Evolutionary conservation across 305 asterid genomes (phyloP).

Genomic region (Withania somnifera): DNA sequence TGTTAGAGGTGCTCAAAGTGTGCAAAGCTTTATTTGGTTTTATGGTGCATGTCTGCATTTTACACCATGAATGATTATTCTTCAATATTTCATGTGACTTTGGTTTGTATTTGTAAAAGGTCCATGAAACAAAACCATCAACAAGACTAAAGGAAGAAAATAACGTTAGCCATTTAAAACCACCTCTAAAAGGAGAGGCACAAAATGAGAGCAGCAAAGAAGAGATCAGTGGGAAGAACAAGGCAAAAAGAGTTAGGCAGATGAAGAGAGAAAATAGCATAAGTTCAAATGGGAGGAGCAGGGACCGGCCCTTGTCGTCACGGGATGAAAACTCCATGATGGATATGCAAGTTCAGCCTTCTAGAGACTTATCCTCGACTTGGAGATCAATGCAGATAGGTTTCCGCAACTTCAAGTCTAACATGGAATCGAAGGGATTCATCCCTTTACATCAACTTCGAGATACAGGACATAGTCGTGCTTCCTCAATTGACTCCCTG

Average conservation of each 20-base stretch:
- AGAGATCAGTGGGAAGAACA: conserved; percentile 15
- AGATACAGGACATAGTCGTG: conserved; percentile 17
- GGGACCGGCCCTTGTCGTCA: conserved; percentile 4
- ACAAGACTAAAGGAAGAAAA: conserved; percentile 23
- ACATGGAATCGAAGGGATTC: conserved; percentile 38
- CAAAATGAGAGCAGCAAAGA: conserved; percentile 16
- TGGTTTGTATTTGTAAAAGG: conserved; percentile 17
- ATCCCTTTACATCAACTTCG: conserved; percentile 32
- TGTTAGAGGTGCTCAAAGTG: neutral
- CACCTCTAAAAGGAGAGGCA: conserved; percentile 13
- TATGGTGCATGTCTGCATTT: neutral
- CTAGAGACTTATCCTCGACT: conserved; percentile 31
- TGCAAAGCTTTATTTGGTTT: neutral
- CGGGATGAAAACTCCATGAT: conserved; percentile 5
- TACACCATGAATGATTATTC: neutral
- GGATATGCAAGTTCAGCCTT: conserved; percentile 12
- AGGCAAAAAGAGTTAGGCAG: conserved; percentile 20
- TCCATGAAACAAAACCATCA: conserved; percentile 22
- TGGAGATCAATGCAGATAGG: conserved; percentile 58
- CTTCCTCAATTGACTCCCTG: conserved; percentile 45
- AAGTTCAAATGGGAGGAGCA: conserved; percentile 12
- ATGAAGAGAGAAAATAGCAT: conserved; percentile 13
- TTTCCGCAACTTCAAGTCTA: conserved; percentile 40
- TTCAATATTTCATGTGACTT: conserved; percentile 10
- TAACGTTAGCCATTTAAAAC: conserved; percentile 15